Evolutionary conservation across 495 filamentous ascomycete species (phyloP), one percentile per base, ranked within the genome.

Genomic region (Penicillium riverlandense): DNA sequence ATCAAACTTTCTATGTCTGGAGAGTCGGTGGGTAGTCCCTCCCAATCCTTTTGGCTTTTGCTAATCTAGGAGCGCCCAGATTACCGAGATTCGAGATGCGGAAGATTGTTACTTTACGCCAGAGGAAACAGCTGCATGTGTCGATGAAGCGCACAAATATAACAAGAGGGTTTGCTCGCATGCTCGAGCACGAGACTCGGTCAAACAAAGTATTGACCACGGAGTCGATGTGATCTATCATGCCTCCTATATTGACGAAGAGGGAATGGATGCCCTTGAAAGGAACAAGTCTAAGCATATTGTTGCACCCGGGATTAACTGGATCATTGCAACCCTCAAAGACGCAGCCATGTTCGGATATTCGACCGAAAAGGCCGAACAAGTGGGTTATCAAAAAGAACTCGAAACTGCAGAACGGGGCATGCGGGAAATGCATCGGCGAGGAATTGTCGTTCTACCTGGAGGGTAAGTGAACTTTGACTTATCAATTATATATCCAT

Each of bases 191-290:
- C 54, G 65, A 10, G 72, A 75, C 32, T 67, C 67, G n/a, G 66
- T 78, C 29, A 63, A 55, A 29, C 65, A 71, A 55, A 70, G 65
- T 40, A 54, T 74, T 15, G 52, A 53, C 28, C 62, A 67, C 34
- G 72, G 72, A 0, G 72, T 78, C 4, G 72, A 78, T 43, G 69
- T 75, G 4, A 75, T 78, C 13, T 78, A 74, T 44, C 74, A 78
- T 46, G 74, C 72, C 5, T 62, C 55, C 0, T 78, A 65, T 38
- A 70, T 68, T 4, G 74, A 77, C 45, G 62, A 69, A 11, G 63
- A 70, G 37, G 65, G 65, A 32, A 47, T 76, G 70, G 62, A 75
- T 16, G 54, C 66, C 49, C 62, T 76, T 0, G 72, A 76, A 49
- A 60, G 54, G 29, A 57, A 58, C n/a, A 76, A 67, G 41, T 43